These are phyloP conservation scores for Salix caprea DNA, from an alignment of 345 rosid genomes.

Conservation along the genomic window DNA sequence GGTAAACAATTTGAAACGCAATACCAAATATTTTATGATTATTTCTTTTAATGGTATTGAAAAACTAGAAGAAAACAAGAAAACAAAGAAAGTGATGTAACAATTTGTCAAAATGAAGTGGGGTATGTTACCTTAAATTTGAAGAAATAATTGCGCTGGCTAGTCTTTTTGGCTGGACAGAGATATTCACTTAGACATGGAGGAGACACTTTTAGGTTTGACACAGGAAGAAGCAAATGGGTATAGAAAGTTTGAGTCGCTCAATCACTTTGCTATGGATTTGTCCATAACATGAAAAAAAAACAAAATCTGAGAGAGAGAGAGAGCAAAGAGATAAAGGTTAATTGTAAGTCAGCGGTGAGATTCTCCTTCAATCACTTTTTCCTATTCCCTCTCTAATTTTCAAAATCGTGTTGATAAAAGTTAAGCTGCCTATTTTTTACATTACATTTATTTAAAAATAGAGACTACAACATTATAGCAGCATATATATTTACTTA, in stretches of 20 bases:
- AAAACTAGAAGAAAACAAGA: background rate
- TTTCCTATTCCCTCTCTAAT: background rate
- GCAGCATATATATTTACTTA: too few relatives aligned
- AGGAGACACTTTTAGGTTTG: constrained; percentile 10
- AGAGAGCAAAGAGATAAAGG: constrained; percentile 7
- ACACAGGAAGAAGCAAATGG: background rate
- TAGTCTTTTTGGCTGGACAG: background rate
- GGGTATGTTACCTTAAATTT: constrained; percentile 11
- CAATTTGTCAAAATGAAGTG: constrained; percentile 21
- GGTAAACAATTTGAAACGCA: background rate
- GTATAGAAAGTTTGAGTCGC: background rate
- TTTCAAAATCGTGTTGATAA: background rate
- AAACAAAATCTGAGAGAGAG: background rate
- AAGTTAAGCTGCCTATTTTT: too few relatives aligned
- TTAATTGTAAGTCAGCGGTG: constrained; percentile 27
- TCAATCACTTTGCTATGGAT: constrained; percentile 19
- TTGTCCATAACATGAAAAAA: constrained; percentile 9
- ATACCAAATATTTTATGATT: background rate
- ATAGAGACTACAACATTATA: too few relatives aligned
- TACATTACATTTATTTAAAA: too few relatives aligned
- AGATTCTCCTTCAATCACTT: background rate
- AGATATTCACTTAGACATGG: background rate
- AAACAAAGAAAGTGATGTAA: background rate
- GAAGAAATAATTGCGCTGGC: constrained; percentile 19
- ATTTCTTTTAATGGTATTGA: background rate